Evolutionary conservation across 176 grass and related monocot species (phyloP).

Genomic region (Oryza coarctata): DNA sequence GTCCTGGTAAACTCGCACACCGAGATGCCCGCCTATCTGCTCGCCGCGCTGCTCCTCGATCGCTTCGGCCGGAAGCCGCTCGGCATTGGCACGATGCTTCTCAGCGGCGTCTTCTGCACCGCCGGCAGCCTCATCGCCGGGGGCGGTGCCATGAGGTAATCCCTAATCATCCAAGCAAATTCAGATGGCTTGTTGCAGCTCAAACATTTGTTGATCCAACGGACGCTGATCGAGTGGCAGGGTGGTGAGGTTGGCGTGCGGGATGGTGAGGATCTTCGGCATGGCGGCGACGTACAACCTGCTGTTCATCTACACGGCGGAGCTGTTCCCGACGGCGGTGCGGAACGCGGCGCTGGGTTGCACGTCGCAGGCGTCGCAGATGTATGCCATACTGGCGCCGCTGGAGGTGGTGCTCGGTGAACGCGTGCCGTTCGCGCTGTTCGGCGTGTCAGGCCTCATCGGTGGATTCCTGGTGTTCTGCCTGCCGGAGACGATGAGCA

Average conservation of each 20-base stretch:
- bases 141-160: slow-evolving; percentile 37
- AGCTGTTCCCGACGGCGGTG: slow-evolving; percentile 91
- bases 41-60: slow-evolving; percentile 60
- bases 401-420: slow-evolving; percentile 71
- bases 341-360: slow-evolving; percentile 69
- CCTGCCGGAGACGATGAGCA: slow-evolving; percentile 84
- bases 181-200: neutral
- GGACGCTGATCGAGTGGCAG: neutral
- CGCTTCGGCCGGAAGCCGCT: slow-evolving; percentile 60
- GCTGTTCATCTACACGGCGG: slow-evolving; percentile 71
- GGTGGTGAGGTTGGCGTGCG: slow-evolving; percentile 59
- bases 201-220: neutral
- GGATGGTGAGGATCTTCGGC: slow-evolving; percentile 76
- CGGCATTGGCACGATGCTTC: slow-evolving; percentile 58
- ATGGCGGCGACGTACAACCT: slow-evolving; percentile 82
- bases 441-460: slow-evolving; percentile 53
- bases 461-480: slow-evolving; percentile 50
- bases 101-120: slow-evolving; percentile 66
- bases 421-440: slow-evolving; percentile 63
- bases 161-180: neutral
- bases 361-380: slow-evolving; percentile 49
- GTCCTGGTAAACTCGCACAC: slow-evolving; percentile 67
- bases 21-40: slow-evolving; percentile 63
- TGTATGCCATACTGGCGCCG: slow-evolving; percentile 79
- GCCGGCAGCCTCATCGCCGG: slow-evolving; percentile 40